Percentiles rank a stretch among this genome's conserved stretches.
phyloP scores from a whole-genome alignment of 2,329 filamentous ascomycete species.

The Hymenoscyphus infarciens region DNA sequence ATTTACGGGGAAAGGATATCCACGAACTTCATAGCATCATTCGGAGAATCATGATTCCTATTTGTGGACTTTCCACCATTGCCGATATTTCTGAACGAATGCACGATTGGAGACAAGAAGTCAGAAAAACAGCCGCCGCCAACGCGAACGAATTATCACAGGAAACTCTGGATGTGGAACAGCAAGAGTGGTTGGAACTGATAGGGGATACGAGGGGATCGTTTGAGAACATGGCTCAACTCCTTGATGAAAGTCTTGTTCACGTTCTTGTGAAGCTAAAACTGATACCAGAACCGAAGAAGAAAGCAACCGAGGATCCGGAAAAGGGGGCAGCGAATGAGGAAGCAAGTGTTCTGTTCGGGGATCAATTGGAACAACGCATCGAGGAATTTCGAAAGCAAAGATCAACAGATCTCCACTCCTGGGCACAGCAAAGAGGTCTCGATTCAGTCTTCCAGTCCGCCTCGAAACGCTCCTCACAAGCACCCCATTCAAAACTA shows the following conservation, averaged over 20 bases:
- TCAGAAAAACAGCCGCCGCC: neutral
- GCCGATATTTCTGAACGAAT: slow-evolving; percentile 67
- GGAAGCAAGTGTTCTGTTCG: slow-evolving; percentile 38
- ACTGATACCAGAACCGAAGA: slow-evolving; percentile 44
- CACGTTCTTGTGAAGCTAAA: slow-evolving; percentile 49
- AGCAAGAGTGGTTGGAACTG: slow-evolving; percentile 62
- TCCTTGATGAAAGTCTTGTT: slow-evolving; percentile 51
- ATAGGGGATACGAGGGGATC: slow-evolving; percentile 64
- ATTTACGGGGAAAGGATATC: slow-evolving; percentile 61
- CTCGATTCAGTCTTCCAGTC: slow-evolving; percentile 28
- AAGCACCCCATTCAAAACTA: slow-evolving; percentile 41
- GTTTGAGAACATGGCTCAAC: slow-evolving; percentile 57
- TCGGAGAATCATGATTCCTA: slow-evolving; percentile 58
- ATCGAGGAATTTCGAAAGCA: slow-evolving; percentile 51
- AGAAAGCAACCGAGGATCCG: slow-evolving; percentile 37
- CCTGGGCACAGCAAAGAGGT: slow-evolving; percentile 45
- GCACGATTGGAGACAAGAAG: slow-evolving; percentile 41
- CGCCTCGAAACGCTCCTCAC: slow-evolving; percentile 7
- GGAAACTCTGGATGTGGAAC: slow-evolving; percentile 36
- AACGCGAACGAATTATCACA: slow-evolving; percentile 6
- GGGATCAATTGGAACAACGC: slow-evolving; percentile 38
- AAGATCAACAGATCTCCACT: slow-evolving; percentile 45
- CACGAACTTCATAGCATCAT: slow-evolving; percentile 55
- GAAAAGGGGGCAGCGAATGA: slow-evolving; percentile 46
- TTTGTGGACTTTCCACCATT: slow-evolving; percentile 63